Percentiles rank a stretch among this genome's conserved stretches.
Evolutionary conservation across 495 filamentous ascomycete species (phyloP).

Genomic region (Pseudoneurospora amorphoporcata): DNA sequence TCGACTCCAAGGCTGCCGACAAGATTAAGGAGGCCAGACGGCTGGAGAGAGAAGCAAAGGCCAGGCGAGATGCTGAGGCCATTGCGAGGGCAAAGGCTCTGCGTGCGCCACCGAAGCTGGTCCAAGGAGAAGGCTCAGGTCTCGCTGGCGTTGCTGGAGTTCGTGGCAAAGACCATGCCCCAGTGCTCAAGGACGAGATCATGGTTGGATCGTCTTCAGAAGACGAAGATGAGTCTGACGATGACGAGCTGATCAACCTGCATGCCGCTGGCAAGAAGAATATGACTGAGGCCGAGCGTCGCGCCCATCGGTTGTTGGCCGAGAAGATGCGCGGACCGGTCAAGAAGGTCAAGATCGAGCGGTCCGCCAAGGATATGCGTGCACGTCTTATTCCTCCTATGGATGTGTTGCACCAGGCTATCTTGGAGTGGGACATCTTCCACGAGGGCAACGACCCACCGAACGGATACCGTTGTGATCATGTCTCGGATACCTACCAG

Average conservation of each 20-base stretch:
- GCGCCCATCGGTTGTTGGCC: conserved; percentile 34
- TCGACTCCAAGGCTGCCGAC: conserved; percentile 22
- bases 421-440: conserved; percentile 91
- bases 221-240: conserved; percentile 51
- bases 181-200: conserved; percentile 59
- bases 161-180: conserved; percentile 60
- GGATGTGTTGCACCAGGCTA: conserved; percentile 68
- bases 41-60: conserved; percentile 63
- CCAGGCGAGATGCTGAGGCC: conserved; percentile 56
- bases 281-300: conserved; percentile 43
- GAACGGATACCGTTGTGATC: conserved; percentile 55
- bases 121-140: conserved; percentile 67
- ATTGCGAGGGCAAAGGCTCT: conserved; percentile 56
- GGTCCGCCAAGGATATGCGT: conserved; percentile 85
- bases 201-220: conserved; percentile 85
- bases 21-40: conserved; percentile 59
- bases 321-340: conserved; percentile 52
- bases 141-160: conserved; percentile 60
- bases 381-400: conserved; percentile 86
- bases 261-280: conserved; percentile 36
- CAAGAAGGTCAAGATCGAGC: conserved; percentile 63
- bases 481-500: conserved; percentile 65
- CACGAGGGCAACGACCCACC: conserved; percentile 77
- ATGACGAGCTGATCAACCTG: conserved; percentile 30
- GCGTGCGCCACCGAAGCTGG: conserved; percentile 44